These are phyloP conservation scores for Salix brachista DNA, from an alignment of 345 rosid genomes.

Conservation along the genomic window DNA sequence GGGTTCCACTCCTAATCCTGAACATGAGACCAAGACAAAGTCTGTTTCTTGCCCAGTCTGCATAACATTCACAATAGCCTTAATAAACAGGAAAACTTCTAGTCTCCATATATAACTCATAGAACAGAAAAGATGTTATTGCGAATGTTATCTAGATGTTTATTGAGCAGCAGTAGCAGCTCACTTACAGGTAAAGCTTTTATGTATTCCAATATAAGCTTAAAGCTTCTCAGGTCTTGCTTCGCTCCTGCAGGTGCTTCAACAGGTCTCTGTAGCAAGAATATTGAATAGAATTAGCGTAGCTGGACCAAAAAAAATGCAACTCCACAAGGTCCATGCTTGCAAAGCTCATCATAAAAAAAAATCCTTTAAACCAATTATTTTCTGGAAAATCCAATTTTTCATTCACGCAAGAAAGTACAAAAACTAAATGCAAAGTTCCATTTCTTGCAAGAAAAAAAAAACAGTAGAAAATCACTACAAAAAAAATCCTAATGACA, in stretches of 20 bases:
- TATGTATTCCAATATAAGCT: conserved; percentile 75
- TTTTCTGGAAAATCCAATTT: background rate
- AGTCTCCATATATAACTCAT: background rate
- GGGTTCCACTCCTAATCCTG: conserved; percentile 83
- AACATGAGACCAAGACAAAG: conserved; percentile 79
- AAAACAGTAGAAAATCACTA: background rate
- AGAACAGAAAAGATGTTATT: background rate
- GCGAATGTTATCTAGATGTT: background rate
- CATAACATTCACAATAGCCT: conserved; percentile 20
- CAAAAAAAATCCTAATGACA: background rate
- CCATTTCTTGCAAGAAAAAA: background rate
- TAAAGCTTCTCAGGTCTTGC: conserved; percentile 87
- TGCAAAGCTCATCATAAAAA: background rate
- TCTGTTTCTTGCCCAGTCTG: conserved; percentile 98
- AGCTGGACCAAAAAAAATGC: background rate
- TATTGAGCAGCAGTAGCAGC: background rate
- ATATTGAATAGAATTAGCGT: background rate
- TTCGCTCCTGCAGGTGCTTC: conserved; percentile 59
- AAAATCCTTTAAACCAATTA: background rate
- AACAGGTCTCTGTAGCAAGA: conserved; percentile 57
- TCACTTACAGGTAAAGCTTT: conserved; percentile 85
- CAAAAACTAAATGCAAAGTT: background rate
- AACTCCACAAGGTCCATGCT: background rate
- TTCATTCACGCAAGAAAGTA: background rate
- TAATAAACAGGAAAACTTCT: background rate